Conservation (phyloP, 257 asterid species). For the Nyctanthes arbortristis region DNA sequence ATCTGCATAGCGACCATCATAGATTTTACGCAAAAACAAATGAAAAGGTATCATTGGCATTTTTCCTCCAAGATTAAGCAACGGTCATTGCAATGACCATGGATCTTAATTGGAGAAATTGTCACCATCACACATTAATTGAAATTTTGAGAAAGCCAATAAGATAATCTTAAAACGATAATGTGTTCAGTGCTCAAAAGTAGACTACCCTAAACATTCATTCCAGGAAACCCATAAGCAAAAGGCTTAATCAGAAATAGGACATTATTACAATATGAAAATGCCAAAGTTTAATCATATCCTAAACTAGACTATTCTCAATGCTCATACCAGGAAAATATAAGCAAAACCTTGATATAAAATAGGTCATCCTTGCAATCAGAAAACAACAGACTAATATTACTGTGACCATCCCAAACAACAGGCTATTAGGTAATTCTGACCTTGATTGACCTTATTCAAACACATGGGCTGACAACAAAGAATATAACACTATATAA, state of each 20-base stretch:
- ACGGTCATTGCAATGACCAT: neutral
- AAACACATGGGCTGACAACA: neutral
- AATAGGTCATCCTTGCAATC: too few relatives aligned
- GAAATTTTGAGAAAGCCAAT: neutral
- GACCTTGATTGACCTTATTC: neutral
- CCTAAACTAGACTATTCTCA: too few relatives aligned
- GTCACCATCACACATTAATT: neutral
- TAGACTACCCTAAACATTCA: neutral
- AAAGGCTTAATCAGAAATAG: neutral
- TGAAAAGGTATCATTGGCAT: neutral
- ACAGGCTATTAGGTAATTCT: neutral
- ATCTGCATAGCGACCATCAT: slow-evolving; percentile 4
- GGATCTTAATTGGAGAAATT: neutral
- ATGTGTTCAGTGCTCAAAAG: neutral
- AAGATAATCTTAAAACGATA: neutral
- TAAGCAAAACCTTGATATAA: too few relatives aligned
- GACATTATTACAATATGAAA: neutral
- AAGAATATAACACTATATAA: neutral
- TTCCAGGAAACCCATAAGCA: neutral
- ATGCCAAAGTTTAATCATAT: too few relatives aligned
- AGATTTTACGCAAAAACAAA: slow-evolving; percentile 8
- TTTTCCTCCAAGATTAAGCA: neutral
- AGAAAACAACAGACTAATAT: too few relatives aligned
- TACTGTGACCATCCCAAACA: neutral
- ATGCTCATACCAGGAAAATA: too few relatives aligned